These are phyloP conservation scores for Tetrahymena thermophila DNA, from an alignment of 73 alveolate species.

Conservation along the genomic window DNA sequence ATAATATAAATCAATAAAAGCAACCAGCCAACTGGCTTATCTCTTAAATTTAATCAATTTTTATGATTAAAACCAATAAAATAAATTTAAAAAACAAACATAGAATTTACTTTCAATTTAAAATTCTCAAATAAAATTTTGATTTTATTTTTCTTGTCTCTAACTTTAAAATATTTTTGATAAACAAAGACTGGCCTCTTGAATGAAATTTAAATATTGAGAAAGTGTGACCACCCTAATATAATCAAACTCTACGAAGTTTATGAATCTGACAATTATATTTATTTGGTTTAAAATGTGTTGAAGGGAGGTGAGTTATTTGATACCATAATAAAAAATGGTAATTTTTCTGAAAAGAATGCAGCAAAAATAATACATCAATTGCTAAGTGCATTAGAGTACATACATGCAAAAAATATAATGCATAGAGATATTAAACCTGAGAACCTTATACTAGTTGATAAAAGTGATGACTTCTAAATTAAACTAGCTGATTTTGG, in stretches of 20 bases:
- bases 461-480: constrained; percentile 57
- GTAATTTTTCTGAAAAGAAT: constrained; percentile 11
- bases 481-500: constrained; percentile 79
- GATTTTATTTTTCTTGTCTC: not conserved
- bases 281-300: constrained; percentile 24
- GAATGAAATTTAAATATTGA: constrained; percentile 30
- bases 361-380: not conserved
- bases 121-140: not conserved
- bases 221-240: constrained; percentile 40
- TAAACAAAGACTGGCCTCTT: constrained; percentile 26
- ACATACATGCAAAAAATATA: constrained; percentile 51
- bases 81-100: no score
- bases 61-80: no score
- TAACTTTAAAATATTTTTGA: not conserved
- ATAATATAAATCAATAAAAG: no score
- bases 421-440: constrained; percentile 83
- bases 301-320: constrained; percentile 33
- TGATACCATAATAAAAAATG: constrained; percentile 17
- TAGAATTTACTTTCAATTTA: no score
- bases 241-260: constrained; percentile 39
- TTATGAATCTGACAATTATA: constrained; percentile 32
- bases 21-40: not conserved
- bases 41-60: no score
- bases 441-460: constrained; percentile 67
- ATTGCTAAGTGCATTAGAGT: constrained; percentile 5